Base-by-base conservation (phyloP, 805 yeast species). In the Dipodascopsis uninucleata region DNA sequence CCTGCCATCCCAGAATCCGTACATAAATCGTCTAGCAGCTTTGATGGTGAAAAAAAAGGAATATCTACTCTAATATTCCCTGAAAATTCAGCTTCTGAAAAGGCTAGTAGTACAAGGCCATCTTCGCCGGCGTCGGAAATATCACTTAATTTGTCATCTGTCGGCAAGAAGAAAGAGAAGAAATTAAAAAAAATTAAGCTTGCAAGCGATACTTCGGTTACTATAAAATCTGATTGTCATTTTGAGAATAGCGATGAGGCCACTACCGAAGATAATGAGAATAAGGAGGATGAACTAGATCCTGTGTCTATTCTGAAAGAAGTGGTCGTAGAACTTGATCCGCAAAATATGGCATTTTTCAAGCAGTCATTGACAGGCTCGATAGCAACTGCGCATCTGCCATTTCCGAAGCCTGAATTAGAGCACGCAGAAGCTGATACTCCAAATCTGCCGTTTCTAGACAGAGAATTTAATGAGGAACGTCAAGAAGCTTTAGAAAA, bases 401-500 rank as follows among this genome's bases (percentile, higher is more conserved):
- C 36, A 5, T 47, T 47, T 29, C 18, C 52, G 3, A 34, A 39
- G 33, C 25, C 8, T 9, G 48, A 43, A 14, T 6, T 43, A 12
- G 48, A 47, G 22, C 36, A 39, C 3, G 47, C 47, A n/a, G 44
- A 36, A 18, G 28, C 31, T 16, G 26, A 31, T 21, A 40, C 26
- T 23, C 29, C 18, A 16, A 28, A 28, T 21, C 17, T 35, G 8
- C n/a, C n/a, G n/a, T n/a, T n/a, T n/a, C 43, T 12, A 8, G 18
- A 25, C 41, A 12, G 34, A 20, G 42, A 31, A 34, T 33, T 22
- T 31, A 23, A 42, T 35, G n/a, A n/a, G n/a, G n/a, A n/a, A n/a
- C n/a, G n/a, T 21, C 18, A 41, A 29, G 55, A 51, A 31, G 39
- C 39, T 14, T 36, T 47, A 36, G 46, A 47, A 33, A 38, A 31